These are phyloP conservation scores for Termitomyces sp. DNA, from an alignment of 768 basidiomycete species.

Conservation along the genomic window DNA sequence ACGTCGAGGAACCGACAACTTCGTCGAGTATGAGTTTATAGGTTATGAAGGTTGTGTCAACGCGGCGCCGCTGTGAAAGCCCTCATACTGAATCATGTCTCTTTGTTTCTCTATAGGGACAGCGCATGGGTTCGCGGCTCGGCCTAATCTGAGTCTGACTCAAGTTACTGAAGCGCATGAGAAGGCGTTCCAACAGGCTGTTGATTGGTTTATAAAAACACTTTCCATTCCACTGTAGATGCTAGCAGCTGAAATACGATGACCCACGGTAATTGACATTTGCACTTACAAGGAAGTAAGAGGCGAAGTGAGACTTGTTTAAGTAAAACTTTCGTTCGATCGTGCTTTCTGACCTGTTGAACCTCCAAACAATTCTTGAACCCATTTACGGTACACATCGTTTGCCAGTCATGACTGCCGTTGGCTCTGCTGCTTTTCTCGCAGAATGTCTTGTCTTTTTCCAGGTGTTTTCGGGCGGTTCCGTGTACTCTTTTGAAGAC, in stretches of 20 bases:
- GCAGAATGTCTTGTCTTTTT: background rate
- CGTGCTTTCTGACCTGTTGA: background rate
- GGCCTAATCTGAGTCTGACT: constrained; percentile 20
- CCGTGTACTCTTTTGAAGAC: background rate
- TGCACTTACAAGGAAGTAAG: background rate
- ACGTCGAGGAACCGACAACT: constrained; percentile 16
- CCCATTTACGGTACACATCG: background rate
- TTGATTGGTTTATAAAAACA: constrained; percentile 19
- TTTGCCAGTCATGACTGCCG: background rate
- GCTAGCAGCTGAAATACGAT: background rate
- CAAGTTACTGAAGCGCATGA: constrained; percentile 21
- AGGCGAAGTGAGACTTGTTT: too few relatives aligned
- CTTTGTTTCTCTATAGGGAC: constrained; percentile 14
- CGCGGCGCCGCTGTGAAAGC: background rate
- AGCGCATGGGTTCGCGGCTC: constrained; percentile 22
- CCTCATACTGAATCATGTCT: background rate
- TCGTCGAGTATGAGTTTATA: constrained; percentile 21
- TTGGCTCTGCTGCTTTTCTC: background rate
- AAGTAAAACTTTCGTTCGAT: too few relatives aligned
- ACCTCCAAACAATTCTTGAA: background rate
- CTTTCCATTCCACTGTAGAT: background rate
- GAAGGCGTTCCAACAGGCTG: constrained; percentile 22
- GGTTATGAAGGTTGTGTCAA: constrained; percentile 18
- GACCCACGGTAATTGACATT: background rate
- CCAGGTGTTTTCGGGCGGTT: background rate